These are phyloP conservation scores for Clavaria fumosa DNA, from an alignment of 768 basidiomycete species.

Conservation along the genomic window DNA sequence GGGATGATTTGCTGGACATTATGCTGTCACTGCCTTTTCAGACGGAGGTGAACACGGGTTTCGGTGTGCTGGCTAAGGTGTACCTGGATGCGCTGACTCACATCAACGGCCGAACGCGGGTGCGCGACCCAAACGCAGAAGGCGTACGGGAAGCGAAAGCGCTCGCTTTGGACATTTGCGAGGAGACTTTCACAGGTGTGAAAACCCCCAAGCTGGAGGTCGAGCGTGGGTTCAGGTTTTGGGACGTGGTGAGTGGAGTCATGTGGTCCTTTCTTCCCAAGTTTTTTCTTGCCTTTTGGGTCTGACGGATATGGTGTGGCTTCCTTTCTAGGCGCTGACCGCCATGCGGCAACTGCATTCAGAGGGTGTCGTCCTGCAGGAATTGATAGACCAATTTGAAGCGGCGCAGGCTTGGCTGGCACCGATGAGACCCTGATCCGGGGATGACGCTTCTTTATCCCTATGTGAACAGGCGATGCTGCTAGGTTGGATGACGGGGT, in stretches of 20 bases:
- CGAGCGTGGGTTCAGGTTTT: slow-evolving; percentile 94
- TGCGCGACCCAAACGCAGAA: slow-evolving; percentile 62
- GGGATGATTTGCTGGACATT: slow-evolving; percentile 89
- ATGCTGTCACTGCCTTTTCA: slow-evolving; percentile 90
- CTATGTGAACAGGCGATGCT: background rate
- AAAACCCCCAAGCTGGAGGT: slow-evolving; percentile 79
- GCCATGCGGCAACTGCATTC: slow-evolving; percentile 84
- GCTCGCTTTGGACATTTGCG: slow-evolving; percentile 81
- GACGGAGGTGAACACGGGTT: slow-evolving; percentile 92
- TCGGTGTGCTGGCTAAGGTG: slow-evolving; percentile 93
- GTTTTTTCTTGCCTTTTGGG: slow-evolving; percentile 8
- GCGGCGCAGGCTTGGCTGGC: slow-evolving; percentile 87
- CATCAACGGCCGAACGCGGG: slow-evolving; percentile 64
- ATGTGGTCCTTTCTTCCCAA: no score
- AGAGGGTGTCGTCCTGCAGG: slow-evolving; percentile 65
- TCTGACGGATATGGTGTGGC: slow-evolving; percentile 1
- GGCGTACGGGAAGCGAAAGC: slow-evolving; percentile 72
- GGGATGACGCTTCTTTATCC: background rate
- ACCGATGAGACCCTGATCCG: slow-evolving; percentile 69
- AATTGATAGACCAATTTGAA: slow-evolving; percentile 92
- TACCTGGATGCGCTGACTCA: slow-evolving; percentile 88
- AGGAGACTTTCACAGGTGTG: slow-evolving; percentile 88
- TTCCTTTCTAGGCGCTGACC: slow-evolving; percentile 44
- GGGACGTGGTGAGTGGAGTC: slow-evolving; percentile 91
- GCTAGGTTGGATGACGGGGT: background rate